Evolutionary conservation across 352 stramenopile species (phyloP).

Genomic region (Phytopythium mirpurense): DNA sequence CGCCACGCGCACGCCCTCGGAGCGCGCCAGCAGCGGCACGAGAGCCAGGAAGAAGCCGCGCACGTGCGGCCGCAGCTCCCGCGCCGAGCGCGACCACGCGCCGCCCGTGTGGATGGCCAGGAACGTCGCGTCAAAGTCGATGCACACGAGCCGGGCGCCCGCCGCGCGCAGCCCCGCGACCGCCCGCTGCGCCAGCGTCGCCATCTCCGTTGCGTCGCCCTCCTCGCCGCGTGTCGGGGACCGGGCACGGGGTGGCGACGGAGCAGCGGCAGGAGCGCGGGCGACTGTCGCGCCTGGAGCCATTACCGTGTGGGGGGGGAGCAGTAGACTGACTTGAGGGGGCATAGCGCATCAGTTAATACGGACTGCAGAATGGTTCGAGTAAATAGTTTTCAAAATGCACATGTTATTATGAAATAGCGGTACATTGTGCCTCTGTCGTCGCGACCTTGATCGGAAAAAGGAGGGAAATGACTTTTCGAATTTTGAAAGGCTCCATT

Average conservation of each 20-base stretch:
- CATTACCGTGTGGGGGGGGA: not conserved
- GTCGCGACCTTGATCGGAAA: not conserved
- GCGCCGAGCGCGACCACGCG: conserved; percentile 35
- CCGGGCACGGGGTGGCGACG: too few species aligned
- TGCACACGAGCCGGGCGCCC: conserved; percentile 64
- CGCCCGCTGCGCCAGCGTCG: conserved; percentile 31
- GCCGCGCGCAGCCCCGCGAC: conserved; percentile 25
- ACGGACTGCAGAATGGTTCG: too few species aligned
- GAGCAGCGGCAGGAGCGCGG: not conserved
- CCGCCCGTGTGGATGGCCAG: conserved; percentile 72
- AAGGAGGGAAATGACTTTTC: conserved; percentile 3
- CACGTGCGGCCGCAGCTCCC: conserved; percentile 40
- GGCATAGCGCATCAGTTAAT: not conserved
- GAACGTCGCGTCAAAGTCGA: conserved; percentile 84
- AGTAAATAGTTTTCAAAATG: too few species aligned
- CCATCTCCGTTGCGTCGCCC: not conserved
- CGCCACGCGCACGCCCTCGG: conserved; percentile 39
- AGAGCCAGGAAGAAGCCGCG: conserved; percentile 60
- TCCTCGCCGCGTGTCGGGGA: not conserved
- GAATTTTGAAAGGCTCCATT: not conserved
- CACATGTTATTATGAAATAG: not conserved
- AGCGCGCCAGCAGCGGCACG: conserved; percentile 39
- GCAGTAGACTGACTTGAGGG: too few species aligned
- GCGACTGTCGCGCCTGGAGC: not conserved
- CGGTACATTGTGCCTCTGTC: not conserved